Base-by-base conservation (phyloP, 495 filamentous ascomycete species). In the Penicillium macrosclerotiorum region DNA sequence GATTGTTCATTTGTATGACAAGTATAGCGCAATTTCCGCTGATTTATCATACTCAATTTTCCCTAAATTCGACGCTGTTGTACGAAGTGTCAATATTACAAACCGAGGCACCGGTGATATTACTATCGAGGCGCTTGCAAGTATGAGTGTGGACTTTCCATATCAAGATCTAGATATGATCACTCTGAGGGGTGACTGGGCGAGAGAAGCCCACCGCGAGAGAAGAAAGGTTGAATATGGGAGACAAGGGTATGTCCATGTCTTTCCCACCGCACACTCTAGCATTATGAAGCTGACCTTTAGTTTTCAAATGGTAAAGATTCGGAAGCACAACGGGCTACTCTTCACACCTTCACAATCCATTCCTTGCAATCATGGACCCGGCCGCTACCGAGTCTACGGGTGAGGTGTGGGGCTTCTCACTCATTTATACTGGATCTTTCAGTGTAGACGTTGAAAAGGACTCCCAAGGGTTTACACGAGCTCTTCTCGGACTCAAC, bases 31-130 rank as follows among this genome's bases (percentile, higher is more conserved):
- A 22, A 60, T 80, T 16, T 65, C 67, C 0, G 77, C 74, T 0
- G 75, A 72, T 20, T 45, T 80, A 47, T 69, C 68, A 13, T 80
- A 81, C 45, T 80, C 76, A 2, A 69, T 81, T 29, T 81, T 81
- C 36, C 76, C 75, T 0, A 49, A 61, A 24, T 72, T 76, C 48
- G 69, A 79, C 48, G 73, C 76, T 1, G 60, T 81, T 36, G 69
- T 68, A n/a, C 69, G 78, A 19, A 78, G 73, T 54, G 76, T 73
- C 37, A 60, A 62, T 25, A 61, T 81, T 37, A 75, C 69, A 3
- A 81, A 81, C 36, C 68, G 72, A 35, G 73, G 76, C 30, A 63
- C 62, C 8, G 51, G 44, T 1, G 65, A 68, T 20, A 65, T 79
- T 23, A 71, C 68, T 0, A 55, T 81, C 8, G 65, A 79, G 35